A percentile compares a stretch with the other conserved stretches of the same genome.
Conservation (phyloP, 73 alveolate genomes). For the Blepharisma stoltei region DNA sequence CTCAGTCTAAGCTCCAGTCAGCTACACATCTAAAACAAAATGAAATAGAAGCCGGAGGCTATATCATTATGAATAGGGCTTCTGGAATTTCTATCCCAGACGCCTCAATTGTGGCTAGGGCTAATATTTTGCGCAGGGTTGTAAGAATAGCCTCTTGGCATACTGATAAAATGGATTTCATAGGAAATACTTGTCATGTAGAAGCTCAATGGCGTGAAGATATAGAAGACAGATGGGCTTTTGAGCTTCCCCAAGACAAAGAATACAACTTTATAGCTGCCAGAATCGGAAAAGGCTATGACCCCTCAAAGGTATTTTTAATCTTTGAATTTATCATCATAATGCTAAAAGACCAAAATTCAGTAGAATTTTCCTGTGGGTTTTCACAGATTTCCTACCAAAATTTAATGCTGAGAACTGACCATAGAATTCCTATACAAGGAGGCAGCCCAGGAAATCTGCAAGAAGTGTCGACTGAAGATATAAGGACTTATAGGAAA, state of each 20-base stretch:
- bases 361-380: constrained; percentile 2
- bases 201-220: constrained; percentile 20
- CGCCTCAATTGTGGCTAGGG: neutral
- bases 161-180: neutral
- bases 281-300: neutral
- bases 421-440: neutral
- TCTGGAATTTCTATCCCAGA: constrained; percentile 24
- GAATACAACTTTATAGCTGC: neutral
- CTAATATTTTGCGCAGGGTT: neutral
- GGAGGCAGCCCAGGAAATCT: constrained; percentile 26
- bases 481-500: neutral
- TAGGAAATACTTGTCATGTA: neutral
- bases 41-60: constrained; percentile 3
- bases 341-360: neutral
- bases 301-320: neutral
- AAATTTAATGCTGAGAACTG: neutral
- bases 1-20: neutral
- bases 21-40: constrained; percentile 15
- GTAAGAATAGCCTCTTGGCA: neutral
- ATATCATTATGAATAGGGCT: neutral
- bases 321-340: neutral
- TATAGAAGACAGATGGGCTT: constrained; percentile 17
- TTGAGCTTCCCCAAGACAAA: constrained; percentile 9
- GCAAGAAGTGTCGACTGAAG: constrained; percentile 2
- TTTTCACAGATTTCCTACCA: neutral